A percentile compares a stretch with the other conserved stretches of the same genome.
Conservation (phyloP, 1,284 basidiomycete genomes). For the Boletus smithii region DNA sequence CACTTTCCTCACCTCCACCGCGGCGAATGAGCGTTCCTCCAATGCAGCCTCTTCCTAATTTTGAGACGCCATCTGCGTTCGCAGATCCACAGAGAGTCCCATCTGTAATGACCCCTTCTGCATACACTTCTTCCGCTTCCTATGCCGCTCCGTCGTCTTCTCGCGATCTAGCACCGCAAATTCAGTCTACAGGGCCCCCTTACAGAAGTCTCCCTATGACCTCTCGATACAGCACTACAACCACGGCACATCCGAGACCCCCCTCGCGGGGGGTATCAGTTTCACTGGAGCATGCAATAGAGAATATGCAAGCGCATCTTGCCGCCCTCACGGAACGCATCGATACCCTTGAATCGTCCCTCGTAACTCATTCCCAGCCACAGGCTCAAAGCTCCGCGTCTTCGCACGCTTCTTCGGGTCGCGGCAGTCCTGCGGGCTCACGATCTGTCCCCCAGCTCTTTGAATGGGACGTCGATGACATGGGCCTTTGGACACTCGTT, state of each 20-base stretch:
- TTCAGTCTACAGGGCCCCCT: slow-evolving; percentile 40
- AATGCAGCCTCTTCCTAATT: slow-evolving; percentile 66
- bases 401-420: slow-evolving; percentile 36
- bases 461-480: slow-evolving; percentile 66
- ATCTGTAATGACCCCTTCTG: slow-evolving; percentile 39
- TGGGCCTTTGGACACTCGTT: slow-evolving; percentile 78
- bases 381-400: slow-evolving; percentile 37
- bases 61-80: slow-evolving; percentile 72
- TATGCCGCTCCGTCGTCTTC: slow-evolving; percentile 40
- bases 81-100: slow-evolving; percentile 44
- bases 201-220: slow-evolving; percentile 24
- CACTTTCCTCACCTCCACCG: slow-evolving; percentile 49
- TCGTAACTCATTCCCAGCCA: slow-evolving; percentile 36
- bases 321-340: slow-evolving; percentile 88
- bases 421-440: slow-evolving; percentile 42
- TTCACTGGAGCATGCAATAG: slow-evolving; percentile 68
- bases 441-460: slow-evolving; percentile 27
- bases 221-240: slow-evolving; percentile 32
- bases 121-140: slow-evolving; percentile 38
- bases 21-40: slow-evolving; percentile 37
- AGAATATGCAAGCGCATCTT: slow-evolving; percentile 84
- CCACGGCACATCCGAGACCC: slow-evolving; percentile 37
- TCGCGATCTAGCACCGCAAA: slow-evolving; percentile 36
- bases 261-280: slow-evolving; percentile 39
- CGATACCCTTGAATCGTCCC: slow-evolving; percentile 63